phyloP scores from a whole-genome alignment of 2,329 filamentous ascomycete genomes.

The Penicillium sp. region DNA sequence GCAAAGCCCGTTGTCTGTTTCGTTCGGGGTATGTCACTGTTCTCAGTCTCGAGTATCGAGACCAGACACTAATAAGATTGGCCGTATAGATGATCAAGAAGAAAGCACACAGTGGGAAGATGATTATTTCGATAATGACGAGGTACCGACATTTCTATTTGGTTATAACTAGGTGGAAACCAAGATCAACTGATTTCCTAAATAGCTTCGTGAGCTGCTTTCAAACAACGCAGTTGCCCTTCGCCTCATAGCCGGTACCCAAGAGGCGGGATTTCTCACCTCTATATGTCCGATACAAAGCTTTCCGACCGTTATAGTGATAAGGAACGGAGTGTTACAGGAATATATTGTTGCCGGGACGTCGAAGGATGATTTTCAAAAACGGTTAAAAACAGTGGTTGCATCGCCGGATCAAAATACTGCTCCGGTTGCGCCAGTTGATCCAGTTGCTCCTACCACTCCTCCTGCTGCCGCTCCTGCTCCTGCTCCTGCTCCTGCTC shows the following conservation, averaged over 20 bases:
- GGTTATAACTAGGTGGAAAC: constrained; percentile 3
- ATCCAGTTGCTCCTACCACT: not conserved
- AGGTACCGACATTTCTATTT: constrained; percentile 13
- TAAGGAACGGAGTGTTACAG: constrained; percentile 72
- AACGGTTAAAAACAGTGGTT: constrained; percentile 46
- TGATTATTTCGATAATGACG: constrained; percentile 56
- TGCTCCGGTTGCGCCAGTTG: not conserved
- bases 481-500: too few species aligned
- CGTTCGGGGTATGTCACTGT: constrained; percentile 60
- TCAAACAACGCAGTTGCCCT: constrained; percentile 64
- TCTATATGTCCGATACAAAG: constrained; percentile 78
- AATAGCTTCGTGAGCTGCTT: constrained; percentile 55
- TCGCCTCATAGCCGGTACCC: constrained; percentile 66
- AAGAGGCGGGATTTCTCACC: constrained; percentile 75
- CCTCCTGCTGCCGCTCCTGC: constrained; percentile 1
- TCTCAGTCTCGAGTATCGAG: constrained; percentile 17
- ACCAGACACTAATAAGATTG: constrained; percentile 11
- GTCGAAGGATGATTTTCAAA: constrained; percentile 62
- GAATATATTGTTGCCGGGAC: constrained; percentile 69
- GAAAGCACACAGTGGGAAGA: constrained; percentile 71
- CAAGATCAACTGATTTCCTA: constrained; percentile 14
- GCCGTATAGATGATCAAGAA: constrained; percentile 58
- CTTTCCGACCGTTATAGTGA: constrained; percentile 74
- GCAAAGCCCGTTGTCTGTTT: constrained; percentile 81
- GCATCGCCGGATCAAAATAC: constrained; percentile 17